Percentiles rank a stretch among this genome's conserved stretches.
Evolutionary conservation across 345 rosid species (phyloP).

Genomic region (Kandelia obovata): DNA sequence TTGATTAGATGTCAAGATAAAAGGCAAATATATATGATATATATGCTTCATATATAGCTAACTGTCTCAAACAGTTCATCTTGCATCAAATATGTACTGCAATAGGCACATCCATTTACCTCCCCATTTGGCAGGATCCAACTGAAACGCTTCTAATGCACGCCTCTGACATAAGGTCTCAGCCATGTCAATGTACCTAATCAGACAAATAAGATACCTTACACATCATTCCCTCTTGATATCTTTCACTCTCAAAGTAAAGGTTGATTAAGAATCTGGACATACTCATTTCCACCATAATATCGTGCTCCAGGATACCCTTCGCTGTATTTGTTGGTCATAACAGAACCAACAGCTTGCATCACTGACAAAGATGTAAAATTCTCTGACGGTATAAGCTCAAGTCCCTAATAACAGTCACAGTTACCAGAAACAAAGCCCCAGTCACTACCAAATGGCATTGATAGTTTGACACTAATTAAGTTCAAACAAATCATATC

Average conservation of each 20-base stretch:
- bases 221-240: not conserved
- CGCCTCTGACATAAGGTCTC: slow-evolving; percentile 88
- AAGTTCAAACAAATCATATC: not conserved
- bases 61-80: not conserved
- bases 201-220: slow-evolving; percentile 1
- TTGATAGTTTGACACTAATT: too few relatives aligned
- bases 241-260: too few relatives aligned
- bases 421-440: slow-evolving; percentile 2
- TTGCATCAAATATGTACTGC: not conserved
- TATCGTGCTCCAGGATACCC: slow-evolving; percentile 97
- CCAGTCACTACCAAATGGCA: not conserved
- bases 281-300: slow-evolving; percentile 96
- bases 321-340: slow-evolving; percentile 96
- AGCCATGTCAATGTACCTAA: slow-evolving; percentile 94
- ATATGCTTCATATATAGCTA: too few relatives aligned
- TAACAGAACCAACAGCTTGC: slow-evolving; percentile 96
- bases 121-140: slow-evolving; percentile 97
- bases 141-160: slow-evolving; percentile 74
- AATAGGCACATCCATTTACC: slow-evolving; percentile 37
- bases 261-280: too few relatives aligned
- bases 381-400: slow-evolving; percentile 93
- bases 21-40: too few relatives aligned
- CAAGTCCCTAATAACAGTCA: slow-evolving; percentile 57
- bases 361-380: slow-evolving; percentile 90
- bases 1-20: too few relatives aligned